Evolutionary conservation across 352 stramenopile genomes (phyloP).

Genomic region (Phytophthora colocasiae): DNA sequence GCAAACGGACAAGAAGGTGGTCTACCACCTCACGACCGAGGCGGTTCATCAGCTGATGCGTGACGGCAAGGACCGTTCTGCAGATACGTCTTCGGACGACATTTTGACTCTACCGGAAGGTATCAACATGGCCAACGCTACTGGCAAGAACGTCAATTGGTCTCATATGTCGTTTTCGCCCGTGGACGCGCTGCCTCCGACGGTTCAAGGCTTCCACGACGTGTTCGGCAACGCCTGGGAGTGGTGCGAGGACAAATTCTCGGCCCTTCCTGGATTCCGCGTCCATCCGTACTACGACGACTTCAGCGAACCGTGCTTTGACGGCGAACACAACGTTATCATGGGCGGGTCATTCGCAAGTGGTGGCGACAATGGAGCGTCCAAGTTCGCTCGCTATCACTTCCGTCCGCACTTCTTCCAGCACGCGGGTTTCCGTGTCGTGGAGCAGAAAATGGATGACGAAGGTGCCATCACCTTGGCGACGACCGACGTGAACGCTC

Average conservation of each 20-base stretch:
- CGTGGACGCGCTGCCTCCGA: conserved; percentile 83
- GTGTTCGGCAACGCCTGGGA: conserved; percentile 97
- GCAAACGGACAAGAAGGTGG: conserved; percentile 57
- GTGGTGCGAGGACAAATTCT: conserved; percentile 97
- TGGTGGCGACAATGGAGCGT: conserved; percentile 94
- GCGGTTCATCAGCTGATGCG: conserved; percentile 93
- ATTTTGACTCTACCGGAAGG: conserved; percentile 67
- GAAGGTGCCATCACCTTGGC: conserved; percentile 61
- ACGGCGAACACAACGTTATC: conserved; percentile 97
- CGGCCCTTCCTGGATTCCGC: conserved; percentile 92
- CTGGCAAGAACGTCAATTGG: conserved; percentile 93
- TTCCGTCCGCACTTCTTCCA: conserved; percentile 98
- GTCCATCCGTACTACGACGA: conserved; percentile 96
- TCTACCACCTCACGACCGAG: conserved; percentile 93
- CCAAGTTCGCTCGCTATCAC: conserved; percentile 96
- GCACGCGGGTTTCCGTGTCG: conserved; percentile 95
- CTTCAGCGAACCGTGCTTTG: conserved; percentile 98
- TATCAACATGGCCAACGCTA: conserved; percentile 49
- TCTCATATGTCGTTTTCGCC: conserved; percentile 92
- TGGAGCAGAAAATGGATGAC: conserved; percentile 84
- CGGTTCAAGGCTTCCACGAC: conserved; percentile 90
- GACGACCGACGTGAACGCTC: conserved; percentile 77
- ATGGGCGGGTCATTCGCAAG: conserved; percentile 96
- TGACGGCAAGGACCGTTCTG: conserved; percentile 59
- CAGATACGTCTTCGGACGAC: conserved; percentile 63